A percentile compares a stretch with the other conserved stretches of the same genome.
These are phyloP conservation scores for Neurospora sp. DNA, from an alignment of 2,329 filamentous ascomycete genomes.

Conservation along the genomic window DNA sequence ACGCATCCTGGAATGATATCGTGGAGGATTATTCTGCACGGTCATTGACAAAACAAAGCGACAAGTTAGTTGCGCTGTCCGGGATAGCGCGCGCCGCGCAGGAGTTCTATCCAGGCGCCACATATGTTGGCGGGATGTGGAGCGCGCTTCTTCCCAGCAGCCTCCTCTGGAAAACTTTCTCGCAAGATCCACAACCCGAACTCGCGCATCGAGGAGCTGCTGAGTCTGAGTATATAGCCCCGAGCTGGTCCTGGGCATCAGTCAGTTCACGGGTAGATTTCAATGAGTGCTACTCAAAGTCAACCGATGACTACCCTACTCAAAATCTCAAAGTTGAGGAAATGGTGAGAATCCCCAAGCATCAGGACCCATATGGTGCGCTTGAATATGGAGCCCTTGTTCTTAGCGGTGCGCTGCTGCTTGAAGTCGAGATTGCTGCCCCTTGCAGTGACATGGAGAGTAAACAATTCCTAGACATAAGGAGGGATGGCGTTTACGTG, in stretches of 20 bases:
- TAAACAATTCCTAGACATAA: no score
- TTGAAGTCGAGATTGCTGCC: background rate
- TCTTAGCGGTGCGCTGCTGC: background rate
- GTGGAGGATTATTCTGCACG: no score
- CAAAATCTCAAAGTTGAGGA: background rate
- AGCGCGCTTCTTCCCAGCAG: fast-evolving
- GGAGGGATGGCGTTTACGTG: background rate
- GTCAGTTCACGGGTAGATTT: background rate
- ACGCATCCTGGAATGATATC: no score
- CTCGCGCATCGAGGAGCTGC: fast-evolving
- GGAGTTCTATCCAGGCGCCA: background rate
- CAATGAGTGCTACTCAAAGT: no score
- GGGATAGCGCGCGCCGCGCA: background rate
- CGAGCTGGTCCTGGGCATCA: background rate
- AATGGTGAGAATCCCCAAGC: background rate
- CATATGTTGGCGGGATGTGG: background rate
- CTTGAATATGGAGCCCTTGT: background rate
- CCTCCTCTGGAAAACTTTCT: background rate
- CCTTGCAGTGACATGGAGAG: no score
- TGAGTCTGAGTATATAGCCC: background rate
- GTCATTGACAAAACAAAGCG: no score
- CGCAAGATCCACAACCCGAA: no score
- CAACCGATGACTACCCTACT: no score
- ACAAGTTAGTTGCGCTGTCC: background rate
- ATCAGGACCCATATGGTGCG: background rate